These are phyloP conservation scores for Eucalyptus tenuipes DNA, from an alignment of 345 rosid genomes.

Conservation along the genomic window DNA sequence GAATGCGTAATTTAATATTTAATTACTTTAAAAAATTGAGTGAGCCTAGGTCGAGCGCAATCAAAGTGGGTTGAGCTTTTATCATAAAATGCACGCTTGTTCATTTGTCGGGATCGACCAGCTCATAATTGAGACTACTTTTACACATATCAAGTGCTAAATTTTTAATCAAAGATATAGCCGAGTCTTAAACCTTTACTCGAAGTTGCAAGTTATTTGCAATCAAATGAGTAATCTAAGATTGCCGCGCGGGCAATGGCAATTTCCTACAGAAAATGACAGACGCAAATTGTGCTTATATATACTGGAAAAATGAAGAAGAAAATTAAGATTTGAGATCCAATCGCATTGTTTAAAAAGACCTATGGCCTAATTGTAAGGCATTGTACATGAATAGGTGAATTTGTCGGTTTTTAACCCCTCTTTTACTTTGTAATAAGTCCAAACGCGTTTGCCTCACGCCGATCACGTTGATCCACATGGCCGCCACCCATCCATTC, in stretches of 20 bases:
- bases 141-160: fast-evolving
- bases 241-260: fast-evolving
- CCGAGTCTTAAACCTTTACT: background rate
- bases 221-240: background rate
- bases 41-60: background rate
- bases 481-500: background rate
- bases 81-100: background rate
- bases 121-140: background rate
- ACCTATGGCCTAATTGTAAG: background rate
- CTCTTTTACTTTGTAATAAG: background rate
- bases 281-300: background rate
- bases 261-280: background rate
- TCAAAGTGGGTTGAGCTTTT: background rate
- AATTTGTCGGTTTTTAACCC: background rate
- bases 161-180: background rate
- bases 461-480: background rate
- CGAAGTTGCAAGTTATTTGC: no score
- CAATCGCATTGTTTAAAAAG: background rate
- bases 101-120: fast-evolving
- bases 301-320: background rate
- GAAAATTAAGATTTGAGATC: background rate
- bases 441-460: background rate
- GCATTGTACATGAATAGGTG: background rate
- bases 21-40: background rate
- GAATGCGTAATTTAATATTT: no score